phyloP scores from a whole-genome alignment of 441 rosid species.

The Adansonia rubrostipa region DNA sequence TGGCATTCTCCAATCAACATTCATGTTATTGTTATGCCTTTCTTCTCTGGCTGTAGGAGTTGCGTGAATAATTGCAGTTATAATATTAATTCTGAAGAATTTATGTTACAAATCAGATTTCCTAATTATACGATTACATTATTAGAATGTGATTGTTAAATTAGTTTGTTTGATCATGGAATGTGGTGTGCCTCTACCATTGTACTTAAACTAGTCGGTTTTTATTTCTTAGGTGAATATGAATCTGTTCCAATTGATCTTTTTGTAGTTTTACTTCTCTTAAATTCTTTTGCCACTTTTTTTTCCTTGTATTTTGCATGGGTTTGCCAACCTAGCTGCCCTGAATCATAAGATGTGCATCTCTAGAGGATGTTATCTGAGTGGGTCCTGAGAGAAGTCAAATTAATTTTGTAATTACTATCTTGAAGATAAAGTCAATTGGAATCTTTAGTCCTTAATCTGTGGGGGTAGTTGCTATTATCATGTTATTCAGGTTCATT shows the following conservation, averaged over 20 bases:
- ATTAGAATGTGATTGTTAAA: background rate
- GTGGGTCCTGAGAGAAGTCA: background rate
- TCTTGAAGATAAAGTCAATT: background rate
- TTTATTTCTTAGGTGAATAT: background rate
- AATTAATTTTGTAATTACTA: background rate
- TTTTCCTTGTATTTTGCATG: background rate
- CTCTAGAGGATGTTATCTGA: background rate
- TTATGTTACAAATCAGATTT: background rate
- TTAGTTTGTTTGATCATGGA: constrained; percentile 12
- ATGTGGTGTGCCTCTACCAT: constrained; percentile 9
- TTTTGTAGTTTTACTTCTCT: background rate
- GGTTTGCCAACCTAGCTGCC: constrained; percentile 1
- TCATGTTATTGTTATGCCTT: background rate
- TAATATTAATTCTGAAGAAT: background rate
- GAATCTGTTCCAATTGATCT: background rate
- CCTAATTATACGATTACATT: constrained; percentile 8
- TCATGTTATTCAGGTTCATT: background rate
- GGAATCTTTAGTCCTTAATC: background rate
- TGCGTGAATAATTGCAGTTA: background rate
- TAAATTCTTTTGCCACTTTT: background rate
- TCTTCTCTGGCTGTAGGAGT: constrained; percentile 5
- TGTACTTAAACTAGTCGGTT: constrained; percentile 9
- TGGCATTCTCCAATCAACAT: constrained; percentile 4
- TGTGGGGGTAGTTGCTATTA: background rate
- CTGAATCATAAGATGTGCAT: constrained; percentile 9